Evolutionary conservation across 75 land plant species (phyloP).

Genomic region (Adiantum capillusveneris): DNA sequence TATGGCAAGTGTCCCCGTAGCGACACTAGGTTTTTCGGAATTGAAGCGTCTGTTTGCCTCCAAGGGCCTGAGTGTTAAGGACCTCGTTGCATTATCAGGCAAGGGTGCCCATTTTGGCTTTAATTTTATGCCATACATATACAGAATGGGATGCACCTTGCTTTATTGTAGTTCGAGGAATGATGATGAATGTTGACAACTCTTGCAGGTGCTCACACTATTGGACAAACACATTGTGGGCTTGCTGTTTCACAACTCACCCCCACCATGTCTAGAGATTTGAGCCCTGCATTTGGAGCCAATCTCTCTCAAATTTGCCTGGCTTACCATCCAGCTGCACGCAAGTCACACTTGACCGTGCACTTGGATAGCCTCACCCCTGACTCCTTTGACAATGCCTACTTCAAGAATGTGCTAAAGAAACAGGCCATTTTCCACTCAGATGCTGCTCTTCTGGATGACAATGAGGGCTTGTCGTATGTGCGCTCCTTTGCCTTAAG

Average conservation of each 20-base stretch:
- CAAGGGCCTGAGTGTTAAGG: neutral
- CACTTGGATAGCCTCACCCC: constrained; percentile 36
- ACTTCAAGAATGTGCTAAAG: constrained; percentile 35
- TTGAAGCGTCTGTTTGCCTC: neutral
- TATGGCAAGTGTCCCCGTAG: neutral
- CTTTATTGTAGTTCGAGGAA: neutral
- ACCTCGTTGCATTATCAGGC: constrained; percentile 1
- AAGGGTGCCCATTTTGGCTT: neutral
- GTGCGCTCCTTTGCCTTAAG: constrained; percentile 18
- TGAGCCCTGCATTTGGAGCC: constrained; percentile 15
- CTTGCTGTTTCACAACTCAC: constrained; percentile 12
- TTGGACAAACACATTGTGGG: constrained; percentile 33
- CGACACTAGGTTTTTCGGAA: neutral
- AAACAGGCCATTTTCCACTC: constrained; percentile 44
- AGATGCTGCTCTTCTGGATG: constrained; percentile 39
- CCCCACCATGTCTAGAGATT: constrained; percentile 24
- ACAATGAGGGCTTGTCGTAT: constrained; percentile 16
- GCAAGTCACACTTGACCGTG: constrained; percentile 26
- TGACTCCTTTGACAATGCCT: constrained; percentile 31
- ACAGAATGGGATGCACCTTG: neutral
- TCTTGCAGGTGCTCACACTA: constrained; percentile 24
- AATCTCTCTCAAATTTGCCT: constrained; percentile 14
- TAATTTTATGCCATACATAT: neutral
- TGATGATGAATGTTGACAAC: neutral
- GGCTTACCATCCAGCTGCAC: neutral